phyloP scores from a whole-genome alignment of 2,329 filamentous ascomycete genomes.

The Scytalidium lignicola region DNA sequence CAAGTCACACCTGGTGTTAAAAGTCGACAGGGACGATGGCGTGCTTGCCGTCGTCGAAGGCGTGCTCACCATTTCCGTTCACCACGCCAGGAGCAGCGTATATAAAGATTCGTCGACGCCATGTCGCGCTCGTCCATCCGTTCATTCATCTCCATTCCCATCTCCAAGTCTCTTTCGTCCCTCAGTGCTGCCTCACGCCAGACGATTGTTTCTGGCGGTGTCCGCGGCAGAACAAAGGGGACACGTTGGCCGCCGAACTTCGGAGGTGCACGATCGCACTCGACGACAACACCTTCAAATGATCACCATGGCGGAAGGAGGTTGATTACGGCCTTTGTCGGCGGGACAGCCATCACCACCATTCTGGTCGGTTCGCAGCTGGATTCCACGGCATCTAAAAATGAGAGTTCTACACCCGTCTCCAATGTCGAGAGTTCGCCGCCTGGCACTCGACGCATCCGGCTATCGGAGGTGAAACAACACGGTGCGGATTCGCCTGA shows the following conservation, averaged over 20 bases:
- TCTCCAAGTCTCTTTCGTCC: not conserved
- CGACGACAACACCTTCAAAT: not conserved
- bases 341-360: not conserved
- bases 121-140: not conserved
- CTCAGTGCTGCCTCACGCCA: not conserved
- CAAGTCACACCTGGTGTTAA: too few relatives aligned
- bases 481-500: constrained; percentile 46
- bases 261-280: not conserved
- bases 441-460: constrained; percentile 9
- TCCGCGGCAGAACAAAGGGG: not conserved
- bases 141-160: not conserved
- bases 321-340: not conserved
- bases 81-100: too few relatives aligned
- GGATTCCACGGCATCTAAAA: not conserved
- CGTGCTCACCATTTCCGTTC: not conserved
- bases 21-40: not conserved
- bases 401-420: not conserved
- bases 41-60: not conserved
- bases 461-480: constrained; percentile 45
- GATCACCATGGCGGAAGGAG: not conserved
- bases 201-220: not conserved
- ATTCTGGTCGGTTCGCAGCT: not conserved
- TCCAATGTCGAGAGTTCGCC: not conserved
- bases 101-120: not conserved
- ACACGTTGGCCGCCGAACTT: not conserved